Evolutionary conservation across 257 asterid genomes (phyloP).

Genomic region (Fraxinus cuspidata): DNA sequence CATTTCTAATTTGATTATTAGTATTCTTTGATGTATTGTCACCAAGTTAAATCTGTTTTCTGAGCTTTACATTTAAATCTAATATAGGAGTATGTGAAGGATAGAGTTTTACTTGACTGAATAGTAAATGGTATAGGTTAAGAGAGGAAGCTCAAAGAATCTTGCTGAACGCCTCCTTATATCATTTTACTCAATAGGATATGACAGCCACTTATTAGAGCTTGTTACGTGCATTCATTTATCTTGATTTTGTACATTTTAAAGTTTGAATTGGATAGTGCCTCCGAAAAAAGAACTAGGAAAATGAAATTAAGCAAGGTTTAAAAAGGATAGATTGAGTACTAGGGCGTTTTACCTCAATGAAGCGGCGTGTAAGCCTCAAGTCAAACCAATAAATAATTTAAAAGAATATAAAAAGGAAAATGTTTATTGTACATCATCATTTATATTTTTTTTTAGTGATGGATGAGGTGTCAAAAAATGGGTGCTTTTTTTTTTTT

Average conservation of each 20-base stretch:
- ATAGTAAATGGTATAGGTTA: not conserved
- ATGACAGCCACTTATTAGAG: not conserved
- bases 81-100: slow-evolving; percentile 1
- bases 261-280: not conserved
- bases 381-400: no score
- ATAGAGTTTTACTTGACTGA: not conserved
- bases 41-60: not conserved
- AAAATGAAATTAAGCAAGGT: not conserved
- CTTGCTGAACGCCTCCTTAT: not conserved
- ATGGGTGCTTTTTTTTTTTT: no score
- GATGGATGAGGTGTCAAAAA: no score
- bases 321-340: no score
- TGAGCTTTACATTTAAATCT: not conserved
- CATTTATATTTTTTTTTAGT: no score
- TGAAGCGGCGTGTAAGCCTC: no score
- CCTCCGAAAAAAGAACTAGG: not conserved
- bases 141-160: not conserved
- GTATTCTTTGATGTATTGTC: slow-evolving; percentile 2
- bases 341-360: no score
- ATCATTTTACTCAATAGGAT: slow-evolving; percentile 4
- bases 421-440: no score
- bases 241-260: not conserved
- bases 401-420: no score
- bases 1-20: slow-evolving; percentile 9
- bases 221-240: not conserved